These are phyloP conservation scores for Auriscalpium vulgare DNA, from an alignment of 768 basidiomycete species.

Conservation along the genomic window DNA sequence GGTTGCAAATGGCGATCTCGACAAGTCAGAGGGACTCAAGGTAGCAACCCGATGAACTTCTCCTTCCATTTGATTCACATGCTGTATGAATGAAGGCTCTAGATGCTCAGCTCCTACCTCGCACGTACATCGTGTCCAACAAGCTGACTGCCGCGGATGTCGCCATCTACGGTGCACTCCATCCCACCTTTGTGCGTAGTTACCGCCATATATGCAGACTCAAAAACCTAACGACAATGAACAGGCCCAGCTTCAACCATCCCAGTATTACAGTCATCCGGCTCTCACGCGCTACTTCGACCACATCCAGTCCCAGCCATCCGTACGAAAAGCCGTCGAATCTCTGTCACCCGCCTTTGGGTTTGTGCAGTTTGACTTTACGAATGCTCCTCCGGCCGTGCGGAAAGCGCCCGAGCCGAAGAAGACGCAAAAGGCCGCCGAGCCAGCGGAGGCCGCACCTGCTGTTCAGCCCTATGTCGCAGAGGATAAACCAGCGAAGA, in stretches of 20 bases:
- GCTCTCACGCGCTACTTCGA: conserved; percentile 91
- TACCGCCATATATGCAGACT: background rate
- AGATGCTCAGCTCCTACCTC: conserved; percentile 59
- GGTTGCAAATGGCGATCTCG: conserved; percentile 41
- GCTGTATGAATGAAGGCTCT: conserved; percentile 43
- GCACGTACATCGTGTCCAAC: conserved; percentile 82
- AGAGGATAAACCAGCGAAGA: conserved; percentile 24
- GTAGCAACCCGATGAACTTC: conserved; percentile 23
- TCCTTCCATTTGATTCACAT: background rate
- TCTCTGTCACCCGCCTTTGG: conserved; percentile 45
- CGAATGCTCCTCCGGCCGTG: conserved; percentile 64
- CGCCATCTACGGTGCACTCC: conserved; percentile 83
- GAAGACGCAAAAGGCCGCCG: conserved; percentile 62
- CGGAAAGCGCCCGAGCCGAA: conserved; percentile 66
- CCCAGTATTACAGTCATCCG: conserved; percentile 74
- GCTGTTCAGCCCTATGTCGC: conserved; percentile 16
- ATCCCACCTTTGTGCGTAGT: conserved; percentile 64
- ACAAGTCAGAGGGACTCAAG: conserved; percentile 39
- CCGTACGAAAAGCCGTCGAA: conserved; percentile 51
- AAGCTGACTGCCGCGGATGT: conserved; percentile 86
- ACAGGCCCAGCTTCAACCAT: conserved; percentile 62
- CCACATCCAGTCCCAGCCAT: conserved; percentile 73
- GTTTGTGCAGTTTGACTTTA: conserved; percentile 61
- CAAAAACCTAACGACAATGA: background rate
- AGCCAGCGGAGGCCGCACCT: conserved; percentile 23